Evolutionary conservation across 106 monocot genomes (phyloP).

Genomic region (Amphibolis antarctica): DNA sequence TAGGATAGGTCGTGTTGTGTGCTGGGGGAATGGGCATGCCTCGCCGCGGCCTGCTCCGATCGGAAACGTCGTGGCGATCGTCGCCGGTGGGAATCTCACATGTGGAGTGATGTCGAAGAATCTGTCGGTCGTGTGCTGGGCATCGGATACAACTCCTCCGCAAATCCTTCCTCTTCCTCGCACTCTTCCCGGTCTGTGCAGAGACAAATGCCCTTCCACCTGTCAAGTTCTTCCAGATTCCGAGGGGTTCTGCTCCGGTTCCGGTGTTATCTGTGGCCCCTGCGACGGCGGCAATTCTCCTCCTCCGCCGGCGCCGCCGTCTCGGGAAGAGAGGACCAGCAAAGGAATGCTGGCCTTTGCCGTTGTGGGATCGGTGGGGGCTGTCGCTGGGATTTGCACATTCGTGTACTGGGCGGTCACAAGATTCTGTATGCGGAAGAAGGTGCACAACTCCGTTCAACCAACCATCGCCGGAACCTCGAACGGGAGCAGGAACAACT

Average conservation of each 20-base stretch:
- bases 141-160: background rate
- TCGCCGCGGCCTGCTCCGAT: background rate
- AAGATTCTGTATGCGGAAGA: conserved; percentile 38
- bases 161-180: conserved; percentile 12
- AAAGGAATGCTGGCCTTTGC: conserved; percentile 29
- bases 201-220: conserved; percentile 11
- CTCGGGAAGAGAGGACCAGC: conserved; percentile 9
- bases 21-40: conserved; percentile 36
- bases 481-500: background rate
- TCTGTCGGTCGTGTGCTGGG: conserved; percentile 64
- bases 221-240: conserved; percentile 40
- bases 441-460: conserved; percentile 71
- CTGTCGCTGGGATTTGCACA: conserved; percentile 34
- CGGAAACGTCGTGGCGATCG: conserved; percentile 25
- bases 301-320: conserved; percentile 6
- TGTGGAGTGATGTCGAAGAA: conserved; percentile 45
- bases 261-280: conserved; percentile 41
- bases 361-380: conserved; percentile 54
- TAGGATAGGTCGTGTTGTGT: conserved; percentile 30
- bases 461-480: conserved; percentile 22
- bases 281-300: background rate
- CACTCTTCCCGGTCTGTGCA: conserved; percentile 62
- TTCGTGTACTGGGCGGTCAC: conserved; percentile 29
- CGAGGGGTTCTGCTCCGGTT: conserved; percentile 30
- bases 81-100: conserved; percentile 58